A percentile compares a stretch with the other conserved stretches of the same genome.
phyloP scores from a whole-genome alignment of 371 early-diverging fungal genomes.

The Actinomucor elegans region DNA sequence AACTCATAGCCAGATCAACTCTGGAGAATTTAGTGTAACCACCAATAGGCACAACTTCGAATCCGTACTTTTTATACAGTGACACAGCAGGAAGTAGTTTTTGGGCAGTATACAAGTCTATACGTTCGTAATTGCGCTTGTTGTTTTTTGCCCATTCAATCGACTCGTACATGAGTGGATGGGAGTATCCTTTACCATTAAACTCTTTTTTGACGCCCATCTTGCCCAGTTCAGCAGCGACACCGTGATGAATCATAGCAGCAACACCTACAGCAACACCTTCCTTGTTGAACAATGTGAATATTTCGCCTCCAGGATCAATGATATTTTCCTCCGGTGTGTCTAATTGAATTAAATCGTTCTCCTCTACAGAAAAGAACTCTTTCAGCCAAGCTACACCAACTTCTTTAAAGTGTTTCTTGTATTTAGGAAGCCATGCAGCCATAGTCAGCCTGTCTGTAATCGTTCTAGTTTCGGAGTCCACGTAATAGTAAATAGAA shows the following conservation, averaged over 20 bases:
- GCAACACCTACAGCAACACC: conserved; percentile 11
- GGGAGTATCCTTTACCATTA: conserved; percentile 19
- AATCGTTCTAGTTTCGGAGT: neutral
- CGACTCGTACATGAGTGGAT: conserved; percentile 16
- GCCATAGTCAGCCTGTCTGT: neutral
- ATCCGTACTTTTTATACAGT: conserved; percentile 13
- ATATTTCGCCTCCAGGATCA: conserved; percentile 19
- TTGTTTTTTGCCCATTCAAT: conserved; percentile 11
- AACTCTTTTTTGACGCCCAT: conserved; percentile 16
- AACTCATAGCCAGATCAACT: conserved; percentile 6
- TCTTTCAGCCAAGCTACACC: conserved; percentile 18
- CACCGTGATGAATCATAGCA: conserved; percentile 17
- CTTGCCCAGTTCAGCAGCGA: conserved; percentile 14
- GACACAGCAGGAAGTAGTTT: neutral
- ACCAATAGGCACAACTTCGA: conserved; percentile 1
- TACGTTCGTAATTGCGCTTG: neutral
- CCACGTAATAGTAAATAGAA: conserved; percentile 5
- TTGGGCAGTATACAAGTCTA: conserved; percentile 2
- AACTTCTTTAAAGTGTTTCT: conserved; percentile 13
- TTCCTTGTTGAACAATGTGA: conserved; percentile 5
- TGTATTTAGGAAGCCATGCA: conserved; percentile 1
- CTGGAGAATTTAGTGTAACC: neutral
- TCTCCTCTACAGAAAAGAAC: conserved; percentile 7
- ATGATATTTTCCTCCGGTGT: conserved; percentile 18
- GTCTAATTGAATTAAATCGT: conserved; percentile 13